phyloP scores from a whole-genome alignment of 2,329 filamentous ascomycete genomes.

The Aspergillus terreus region DNA sequence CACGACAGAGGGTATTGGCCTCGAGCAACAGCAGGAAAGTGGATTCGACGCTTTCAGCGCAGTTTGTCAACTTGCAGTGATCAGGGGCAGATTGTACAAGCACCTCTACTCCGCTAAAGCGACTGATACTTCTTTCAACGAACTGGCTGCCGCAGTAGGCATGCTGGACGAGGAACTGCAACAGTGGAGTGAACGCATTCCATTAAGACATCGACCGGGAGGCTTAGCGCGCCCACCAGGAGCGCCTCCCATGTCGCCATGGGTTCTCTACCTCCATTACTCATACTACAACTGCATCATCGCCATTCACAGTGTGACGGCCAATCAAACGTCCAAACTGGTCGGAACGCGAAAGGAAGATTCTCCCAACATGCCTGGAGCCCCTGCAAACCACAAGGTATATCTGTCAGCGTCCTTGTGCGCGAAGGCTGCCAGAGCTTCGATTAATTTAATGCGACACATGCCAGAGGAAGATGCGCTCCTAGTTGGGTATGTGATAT shows the following conservation, averaged over 20 bases:
- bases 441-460: conserved; percentile 14
- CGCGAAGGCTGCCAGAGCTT: conserved; percentile 15
- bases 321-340: conserved; percentile 1
- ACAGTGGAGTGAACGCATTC: conserved; percentile 11
- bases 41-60: conserved; percentile 12
- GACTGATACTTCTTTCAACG: conserved; percentile 8
- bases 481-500: conserved; percentile 10
- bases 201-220: conserved; percentile 11
- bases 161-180: conserved; percentile 12
- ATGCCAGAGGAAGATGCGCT: conserved; percentile 11
- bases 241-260: conserved; percentile 3
- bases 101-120: conserved; percentile 12
- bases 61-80: conserved; percentile 13
- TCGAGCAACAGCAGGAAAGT: background rate
- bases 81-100: conserved; percentile 13
- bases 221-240: background rate
- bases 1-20: background rate
- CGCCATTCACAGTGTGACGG: conserved; percentile 13
- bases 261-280: conserved; percentile 13
- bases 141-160: conserved; percentile 9
- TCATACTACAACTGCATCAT: conserved; percentile 18
- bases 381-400: conserved; percentile 5
- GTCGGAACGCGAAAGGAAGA: conserved; percentile 1
- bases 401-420: conserved; percentile 12
- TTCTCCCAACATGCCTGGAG: background rate